Percentiles rank a stretch among this genome's conserved stretches.
These are phyloP conservation scores for Linaria vulgaris DNA, from an alignment of 257 asterid genomes.

Conservation along the genomic window DNA sequence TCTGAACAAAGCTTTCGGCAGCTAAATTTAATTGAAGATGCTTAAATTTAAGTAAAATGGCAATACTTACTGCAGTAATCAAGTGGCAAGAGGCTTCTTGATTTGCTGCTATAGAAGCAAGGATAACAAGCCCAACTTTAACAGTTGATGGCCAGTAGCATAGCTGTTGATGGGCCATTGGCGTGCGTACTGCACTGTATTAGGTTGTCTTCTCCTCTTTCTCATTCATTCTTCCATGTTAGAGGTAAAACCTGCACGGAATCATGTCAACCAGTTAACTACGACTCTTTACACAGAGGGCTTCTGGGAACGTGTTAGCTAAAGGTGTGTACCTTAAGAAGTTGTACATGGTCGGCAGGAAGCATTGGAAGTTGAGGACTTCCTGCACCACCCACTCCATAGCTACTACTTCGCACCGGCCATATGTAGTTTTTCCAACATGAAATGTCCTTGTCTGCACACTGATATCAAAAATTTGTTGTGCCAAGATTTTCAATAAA, in stretches of 20 bases:
- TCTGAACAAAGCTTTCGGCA: neutral
- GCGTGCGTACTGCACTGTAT: conserved; percentile 68
- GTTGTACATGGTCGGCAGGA: conserved; percentile 80
- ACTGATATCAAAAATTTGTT: conserved; percentile 35
- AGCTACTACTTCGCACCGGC: conserved; percentile 86
- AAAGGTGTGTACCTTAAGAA: conserved; percentile 65
- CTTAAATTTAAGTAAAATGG: neutral
- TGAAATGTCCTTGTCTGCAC: conserved; percentile 50
- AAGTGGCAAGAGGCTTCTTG: conserved; percentile 55
- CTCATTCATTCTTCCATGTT: conserved; percentile 66
- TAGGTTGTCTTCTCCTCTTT: conserved; percentile 62
- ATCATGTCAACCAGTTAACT: conserved; percentile 1
- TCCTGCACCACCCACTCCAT: conserved; percentile 99
- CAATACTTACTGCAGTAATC: conserved; percentile 49
- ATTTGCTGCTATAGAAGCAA: conserved; percentile 62
- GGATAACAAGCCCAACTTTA: conserved; percentile 87
- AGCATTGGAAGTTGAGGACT: conserved; percentile 83
- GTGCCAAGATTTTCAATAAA: no score
- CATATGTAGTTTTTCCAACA: conserved; percentile 56
- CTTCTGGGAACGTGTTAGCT: neutral
- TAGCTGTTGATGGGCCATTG: conserved; percentile 82
- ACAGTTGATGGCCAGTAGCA: conserved; percentile 94
- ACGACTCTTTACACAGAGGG: no score
- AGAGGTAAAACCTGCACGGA: conserved; percentile 74
- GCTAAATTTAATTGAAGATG: neutral